Conservation (phyloP, 176 grass and related monocot species). For the Tuctoria greenei region DNA sequence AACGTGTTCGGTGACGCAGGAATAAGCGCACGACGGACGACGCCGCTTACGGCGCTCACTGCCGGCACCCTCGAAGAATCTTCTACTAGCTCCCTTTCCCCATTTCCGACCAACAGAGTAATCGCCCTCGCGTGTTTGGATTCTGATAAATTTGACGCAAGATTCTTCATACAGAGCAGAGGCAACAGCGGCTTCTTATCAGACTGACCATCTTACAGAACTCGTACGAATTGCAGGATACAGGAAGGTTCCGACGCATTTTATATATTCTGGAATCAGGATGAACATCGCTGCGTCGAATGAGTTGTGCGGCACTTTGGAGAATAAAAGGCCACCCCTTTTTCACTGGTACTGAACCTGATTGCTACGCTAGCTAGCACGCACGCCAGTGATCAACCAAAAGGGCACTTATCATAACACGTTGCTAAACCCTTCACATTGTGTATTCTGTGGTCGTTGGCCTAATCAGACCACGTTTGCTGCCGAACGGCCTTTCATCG, state of each 20-base stretch:
- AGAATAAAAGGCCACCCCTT: background rate
- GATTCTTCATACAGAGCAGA: background rate
- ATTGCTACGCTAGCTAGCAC: constrained; percentile 7
- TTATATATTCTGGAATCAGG: background rate
- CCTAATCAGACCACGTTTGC: constrained; percentile 1
- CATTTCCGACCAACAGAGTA: background rate
- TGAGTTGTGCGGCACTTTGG: constrained; percentile 32
- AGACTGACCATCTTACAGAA: background rate
- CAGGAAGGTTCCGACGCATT: constrained; percentile 21
- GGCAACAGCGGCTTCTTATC: background rate
- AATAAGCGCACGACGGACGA: no score
- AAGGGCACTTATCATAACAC: background rate
- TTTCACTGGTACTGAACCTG: background rate
- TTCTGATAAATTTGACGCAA: background rate
- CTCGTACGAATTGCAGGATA: background rate
- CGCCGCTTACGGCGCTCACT: background rate
- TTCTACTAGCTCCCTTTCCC: background rate
- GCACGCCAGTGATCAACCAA: background rate
- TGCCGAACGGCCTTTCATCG: background rate
- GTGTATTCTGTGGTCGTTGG: background rate
- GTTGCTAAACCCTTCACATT: background rate
- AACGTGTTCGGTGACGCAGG: no score
- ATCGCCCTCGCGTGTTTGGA: background rate
- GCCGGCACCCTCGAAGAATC: background rate
- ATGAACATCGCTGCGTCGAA: background rate